Percentiles rank a stretch among this genome's conserved stretches.
Conservation (phyloP, 805 yeast genomes). For the Wickerhamomyces bovis region DNA sequence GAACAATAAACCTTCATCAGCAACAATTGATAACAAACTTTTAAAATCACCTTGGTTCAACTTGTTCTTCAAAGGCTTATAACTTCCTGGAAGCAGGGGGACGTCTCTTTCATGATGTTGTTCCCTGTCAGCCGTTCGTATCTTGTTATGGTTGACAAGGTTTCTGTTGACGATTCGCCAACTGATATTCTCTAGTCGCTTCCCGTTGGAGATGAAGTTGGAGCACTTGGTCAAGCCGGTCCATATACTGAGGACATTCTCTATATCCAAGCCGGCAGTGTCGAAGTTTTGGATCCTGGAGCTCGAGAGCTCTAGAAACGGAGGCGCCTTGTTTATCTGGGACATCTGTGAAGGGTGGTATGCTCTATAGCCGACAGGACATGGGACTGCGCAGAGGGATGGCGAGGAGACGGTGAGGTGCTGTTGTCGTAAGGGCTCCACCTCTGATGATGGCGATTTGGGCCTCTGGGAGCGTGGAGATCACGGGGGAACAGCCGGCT, state of each 20-base stretch:
- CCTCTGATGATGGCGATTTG: neutral
- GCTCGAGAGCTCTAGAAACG: slow-evolving; percentile 24
- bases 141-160: slow-evolving; percentile 15
- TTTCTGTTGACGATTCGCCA: slow-evolving; percentile 28
- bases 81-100: slow-evolving; percentile 2
- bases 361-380: neutral
- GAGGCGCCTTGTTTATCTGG: slow-evolving; percentile 24
- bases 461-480: neutral
- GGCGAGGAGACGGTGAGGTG: neutral
- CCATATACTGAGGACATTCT: slow-evolving; percentile 36
- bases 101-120: neutral
- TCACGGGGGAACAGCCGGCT: neutral
- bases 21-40: slow-evolving; percentile 22
- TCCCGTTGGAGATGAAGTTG: slow-evolving; percentile 24
- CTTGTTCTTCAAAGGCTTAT: slow-evolving; percentile 13
- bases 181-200: slow-evolving; percentile 26
- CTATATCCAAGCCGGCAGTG: slow-evolving; percentile 29
- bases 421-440: neutral
- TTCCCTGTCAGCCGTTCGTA: slow-evolving; percentile 3
- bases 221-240: slow-evolving; percentile 30
- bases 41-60: slow-evolving; percentile 23
- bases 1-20: slow-evolving; percentile 18
- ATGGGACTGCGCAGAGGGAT: neutral
- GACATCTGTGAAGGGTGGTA: slow-evolving; percentile 3
- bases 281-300: slow-evolving; percentile 22